Percentiles rank a stretch among this genome's conserved stretches.
Conservation (phyloP, 306 rosid genomes). For the Leucaena leucocephala region DNA sequence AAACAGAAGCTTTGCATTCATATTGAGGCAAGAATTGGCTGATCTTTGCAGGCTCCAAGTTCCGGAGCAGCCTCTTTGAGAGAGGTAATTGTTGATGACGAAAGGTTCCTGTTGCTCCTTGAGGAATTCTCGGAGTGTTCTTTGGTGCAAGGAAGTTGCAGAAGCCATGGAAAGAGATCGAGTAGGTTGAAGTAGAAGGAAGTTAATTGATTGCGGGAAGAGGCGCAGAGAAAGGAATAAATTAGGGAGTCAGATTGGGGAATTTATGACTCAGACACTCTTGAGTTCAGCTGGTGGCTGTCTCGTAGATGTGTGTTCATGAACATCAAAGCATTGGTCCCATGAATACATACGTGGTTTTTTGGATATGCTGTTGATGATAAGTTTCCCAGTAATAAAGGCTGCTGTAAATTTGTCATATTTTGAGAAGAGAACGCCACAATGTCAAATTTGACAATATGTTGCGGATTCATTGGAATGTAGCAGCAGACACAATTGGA, state of each 20-base stretch:
- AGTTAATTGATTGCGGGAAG: slow-evolving; percentile 30
- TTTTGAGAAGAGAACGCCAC: not conserved
- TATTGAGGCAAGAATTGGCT: slow-evolving; percentile 27
- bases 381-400: not conserved
- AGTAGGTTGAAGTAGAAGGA: slow-evolving; percentile 29
- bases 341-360: not conserved
- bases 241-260: slow-evolving; percentile 27
- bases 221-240: slow-evolving; percentile 14
- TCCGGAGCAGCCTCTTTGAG: slow-evolving; percentile 55
- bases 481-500: not conserved
- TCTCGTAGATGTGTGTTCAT: not conserved
- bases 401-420: not conserved
- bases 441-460: not conserved
- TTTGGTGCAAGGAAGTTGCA: slow-evolving; percentile 47
- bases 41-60: slow-evolving; percentile 43
- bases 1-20: slow-evolving; percentile 39
- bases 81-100: slow-evolving; percentile 60
- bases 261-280: not conserved
- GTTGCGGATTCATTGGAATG: not conserved
- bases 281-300: slow-evolving; percentile 16
- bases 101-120: slow-evolving; percentile 81
- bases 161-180: slow-evolving; percentile 55
- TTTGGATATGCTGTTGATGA: not conserved
- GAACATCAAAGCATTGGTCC: not conserved
- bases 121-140: slow-evolving; percentile 62